These are phyloP conservation scores for Amanita pallidorosea DNA, from an alignment of 768 basidiomycete species.

Conservation along the genomic window DNA sequence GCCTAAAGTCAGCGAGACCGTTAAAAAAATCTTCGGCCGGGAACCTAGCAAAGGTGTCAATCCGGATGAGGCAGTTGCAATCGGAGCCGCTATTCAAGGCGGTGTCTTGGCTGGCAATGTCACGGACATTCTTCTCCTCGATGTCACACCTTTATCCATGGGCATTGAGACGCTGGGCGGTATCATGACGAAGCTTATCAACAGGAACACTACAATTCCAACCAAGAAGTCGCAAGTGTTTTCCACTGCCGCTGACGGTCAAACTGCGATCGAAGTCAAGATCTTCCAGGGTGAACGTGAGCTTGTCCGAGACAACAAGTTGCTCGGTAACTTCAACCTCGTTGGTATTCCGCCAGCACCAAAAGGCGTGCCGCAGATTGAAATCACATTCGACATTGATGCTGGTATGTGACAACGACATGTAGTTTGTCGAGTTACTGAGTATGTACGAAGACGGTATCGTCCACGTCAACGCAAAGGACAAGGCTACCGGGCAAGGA, in stretches of 20 bases:
- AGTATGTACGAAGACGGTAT: conserved; percentile 59
- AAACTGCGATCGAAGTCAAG: conserved; percentile 99
- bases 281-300: conserved; percentile 99
- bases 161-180: conserved; percentile 98
- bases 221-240: conserved; percentile 99
- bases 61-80: conserved; percentile 98
- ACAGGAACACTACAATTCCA: conserved; percentile 97
- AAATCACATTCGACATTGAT: conserved; percentile 94
- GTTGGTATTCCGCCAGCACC: conserved; percentile 90
- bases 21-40: conserved; percentile 88
- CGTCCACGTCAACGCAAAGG: conserved; percentile 94
- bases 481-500: conserved; percentile 87
- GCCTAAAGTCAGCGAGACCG: conserved; percentile 91
- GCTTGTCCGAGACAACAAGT: conserved; percentile 95
- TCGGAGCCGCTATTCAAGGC: conserved; percentile 96
- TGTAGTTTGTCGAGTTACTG: neutral
- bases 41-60: conserved; percentile 99
- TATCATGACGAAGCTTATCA: conserved; percentile 99
- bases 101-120: conserved; percentile 96
- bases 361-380: conserved; percentile 77
- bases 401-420: conserved; percentile 44
- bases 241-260: conserved; percentile 97
- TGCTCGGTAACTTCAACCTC: conserved; percentile 98
- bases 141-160: conserved; percentile 94
- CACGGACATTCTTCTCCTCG: conserved; percentile 88